Conservation (phyloP, 306 rosid genomes). For the Vigna hirtella region DNA sequence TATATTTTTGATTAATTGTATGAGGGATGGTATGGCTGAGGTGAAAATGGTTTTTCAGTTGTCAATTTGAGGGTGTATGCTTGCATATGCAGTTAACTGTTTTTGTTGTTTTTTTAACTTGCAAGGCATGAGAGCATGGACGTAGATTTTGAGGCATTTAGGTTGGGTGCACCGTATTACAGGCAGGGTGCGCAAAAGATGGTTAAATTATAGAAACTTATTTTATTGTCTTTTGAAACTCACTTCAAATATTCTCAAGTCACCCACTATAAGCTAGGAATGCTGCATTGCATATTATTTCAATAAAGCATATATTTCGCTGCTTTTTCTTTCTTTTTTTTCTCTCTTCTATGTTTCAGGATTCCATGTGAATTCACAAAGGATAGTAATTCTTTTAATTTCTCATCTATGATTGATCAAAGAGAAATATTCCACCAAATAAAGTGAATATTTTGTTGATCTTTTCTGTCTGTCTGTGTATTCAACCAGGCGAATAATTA, state of each 20-base stretch:
- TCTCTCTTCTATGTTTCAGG: not conserved
- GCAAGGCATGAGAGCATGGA: not conserved
- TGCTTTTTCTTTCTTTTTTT: not conserved
- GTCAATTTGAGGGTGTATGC: constrained; percentile 41
- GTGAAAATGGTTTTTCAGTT: constrained; percentile 29
- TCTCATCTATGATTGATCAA: not conserved
- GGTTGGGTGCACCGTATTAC: not conserved
- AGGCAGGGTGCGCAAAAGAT: not conserved
- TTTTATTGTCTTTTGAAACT: constrained; percentile 3
- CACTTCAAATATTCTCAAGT: not conserved
- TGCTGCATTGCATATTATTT: constrained; percentile 16
- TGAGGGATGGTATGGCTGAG: not conserved
- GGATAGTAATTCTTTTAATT: not conserved
- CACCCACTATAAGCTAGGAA: constrained; percentile 2
- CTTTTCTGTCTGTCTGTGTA: not conserved
- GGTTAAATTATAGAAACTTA: constrained; percentile 3
- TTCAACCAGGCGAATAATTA: not conserved
- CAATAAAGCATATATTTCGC: not conserved
- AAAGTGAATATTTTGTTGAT: not conserved
- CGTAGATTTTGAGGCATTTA: not conserved
- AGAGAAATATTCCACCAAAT: not conserved
- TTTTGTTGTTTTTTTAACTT: constrained; percentile 18
- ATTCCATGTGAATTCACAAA: constrained; percentile 5
- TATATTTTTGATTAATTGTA: constrained; percentile 22
- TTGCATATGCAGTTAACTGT: constrained; percentile 15